Conservation (phyloP, 345 rosid genomes). For the Ceriops decandra region DNA sequence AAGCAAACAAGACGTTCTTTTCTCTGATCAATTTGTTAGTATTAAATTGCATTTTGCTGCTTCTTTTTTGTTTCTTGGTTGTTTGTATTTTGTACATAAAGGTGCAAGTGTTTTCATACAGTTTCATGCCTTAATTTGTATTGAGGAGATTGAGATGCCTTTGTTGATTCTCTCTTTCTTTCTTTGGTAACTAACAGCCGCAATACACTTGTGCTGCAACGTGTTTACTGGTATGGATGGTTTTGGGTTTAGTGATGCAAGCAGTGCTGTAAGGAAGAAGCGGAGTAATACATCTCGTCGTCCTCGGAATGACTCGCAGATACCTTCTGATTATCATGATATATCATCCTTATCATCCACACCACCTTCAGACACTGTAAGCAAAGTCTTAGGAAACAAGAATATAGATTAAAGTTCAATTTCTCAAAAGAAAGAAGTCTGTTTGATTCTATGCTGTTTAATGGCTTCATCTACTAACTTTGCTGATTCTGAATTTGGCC, state of each 20-base stretch:
- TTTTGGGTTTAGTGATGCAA: constrained; percentile 51
- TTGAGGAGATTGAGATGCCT: not conserved
- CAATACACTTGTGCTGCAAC: constrained; percentile 5
- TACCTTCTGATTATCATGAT: constrained; percentile 47
- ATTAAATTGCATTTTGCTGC: not conserved
- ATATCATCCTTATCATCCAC: constrained; percentile 63
- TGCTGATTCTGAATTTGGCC: constrained; percentile 24
- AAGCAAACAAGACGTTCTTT: not conserved
- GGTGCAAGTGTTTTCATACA: not conserved
- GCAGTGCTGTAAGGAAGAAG: constrained; percentile 59
- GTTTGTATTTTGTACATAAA: not conserved
- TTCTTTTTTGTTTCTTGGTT: not conserved
- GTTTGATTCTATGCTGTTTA: constrained; percentile 14
- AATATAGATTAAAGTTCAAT: constrained; percentile 9
- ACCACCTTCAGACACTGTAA: constrained; percentile 58
- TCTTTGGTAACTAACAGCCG: not conserved
- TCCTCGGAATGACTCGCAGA: constrained; percentile 58
- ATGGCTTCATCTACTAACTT: constrained; percentile 21
- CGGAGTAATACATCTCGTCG: constrained; percentile 61
- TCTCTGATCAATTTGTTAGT: not conserved
- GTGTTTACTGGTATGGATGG: constrained; percentile 42
- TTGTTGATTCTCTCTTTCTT: not conserved
- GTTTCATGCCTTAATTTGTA: not conserved
- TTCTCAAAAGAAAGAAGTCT: constrained; percentile 9
- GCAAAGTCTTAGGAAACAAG: constrained; percentile 16